These are phyloP conservation scores for Xylariaceae sp. DNA, from an alignment of 2,329 filamentous ascomycete genomes.

Conservation along the genomic window DNA sequence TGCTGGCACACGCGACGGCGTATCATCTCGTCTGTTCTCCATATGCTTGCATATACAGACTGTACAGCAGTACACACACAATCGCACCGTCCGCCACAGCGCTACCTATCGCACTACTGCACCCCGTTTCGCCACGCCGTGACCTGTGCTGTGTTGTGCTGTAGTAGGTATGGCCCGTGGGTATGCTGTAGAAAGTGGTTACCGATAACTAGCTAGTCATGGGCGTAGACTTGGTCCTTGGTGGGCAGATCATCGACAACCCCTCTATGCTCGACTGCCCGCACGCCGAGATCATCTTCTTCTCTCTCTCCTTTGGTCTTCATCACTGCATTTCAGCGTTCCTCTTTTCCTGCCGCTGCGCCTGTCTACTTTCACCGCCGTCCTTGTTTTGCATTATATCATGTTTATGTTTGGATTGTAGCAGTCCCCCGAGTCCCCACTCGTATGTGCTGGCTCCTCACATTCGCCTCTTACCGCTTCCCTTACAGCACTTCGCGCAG, in stretches of 20 bases:
- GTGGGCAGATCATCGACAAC: constrained; percentile 1
- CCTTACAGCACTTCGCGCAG: constrained; percentile 20
- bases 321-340: constrained; percentile 18
- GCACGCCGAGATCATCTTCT: constrained; percentile 15
- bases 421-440: constrained; percentile 17
- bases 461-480: constrained; percentile 25
- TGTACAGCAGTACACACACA: background rate
- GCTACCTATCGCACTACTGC: constrained; percentile 23
- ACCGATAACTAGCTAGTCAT: background rate
- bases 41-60: constrained; percentile 19
- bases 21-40: constrained; percentile 19
- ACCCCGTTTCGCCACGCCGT: constrained; percentile 21
- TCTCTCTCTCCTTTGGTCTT: constrained; percentile 9
- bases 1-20: constrained; percentile 19
- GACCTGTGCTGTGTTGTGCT: constrained; percentile 15
- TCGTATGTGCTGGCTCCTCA: constrained; percentile 24
- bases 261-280: constrained; percentile 5
- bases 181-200: constrained; percentile 3
- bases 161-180: background rate
- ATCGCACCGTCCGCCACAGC: constrained; percentile 22
- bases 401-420: constrained; percentile 8
- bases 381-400: constrained; percentile 3
- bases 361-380: constrained; percentile 16
- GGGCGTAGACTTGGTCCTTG: background rate
- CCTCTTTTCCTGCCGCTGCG: constrained; percentile 12